phyloP scores from a whole-genome alignment of 495 filamentous ascomycete species.

The Cercophora sp. region DNA sequence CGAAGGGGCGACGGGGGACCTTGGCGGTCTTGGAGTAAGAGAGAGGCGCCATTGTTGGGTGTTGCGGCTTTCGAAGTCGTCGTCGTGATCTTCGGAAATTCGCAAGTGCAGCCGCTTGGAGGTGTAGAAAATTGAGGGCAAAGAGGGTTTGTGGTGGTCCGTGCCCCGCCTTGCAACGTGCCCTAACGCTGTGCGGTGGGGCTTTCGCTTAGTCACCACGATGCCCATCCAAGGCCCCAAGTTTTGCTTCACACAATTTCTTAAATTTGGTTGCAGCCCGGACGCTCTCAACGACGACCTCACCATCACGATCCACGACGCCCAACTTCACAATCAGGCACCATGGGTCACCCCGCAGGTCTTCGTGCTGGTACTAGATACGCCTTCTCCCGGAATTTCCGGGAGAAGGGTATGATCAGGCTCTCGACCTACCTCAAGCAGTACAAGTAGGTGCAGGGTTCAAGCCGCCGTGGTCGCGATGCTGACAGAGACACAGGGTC shows the following conservation, averaged over 20 bases:
- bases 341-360: constrained; percentile 96
- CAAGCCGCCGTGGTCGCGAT: not conserved
- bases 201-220: constrained; percentile 29
- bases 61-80: constrained; percentile 19
- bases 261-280: constrained; percentile 30
- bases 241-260: constrained; percentile 33
- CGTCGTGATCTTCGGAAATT: constrained; percentile 20
- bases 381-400: constrained; percentile 91
- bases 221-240: constrained; percentile 21
- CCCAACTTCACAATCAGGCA: constrained; percentile 37
- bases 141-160: constrained; percentile 39
- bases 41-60: constrained; percentile 47
- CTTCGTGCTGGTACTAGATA: constrained; percentile 92
- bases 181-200: constrained; percentile 25
- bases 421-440: constrained; percentile 86
- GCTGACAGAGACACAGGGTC: constrained; percentile 59
- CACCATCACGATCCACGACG: constrained; percentile 34
- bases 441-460: constrained; percentile 63
- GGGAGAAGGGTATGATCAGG: constrained; percentile 85
- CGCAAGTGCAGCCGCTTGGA: not conserved
- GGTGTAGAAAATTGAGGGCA: constrained; percentile 24
- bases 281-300: constrained; percentile 33
- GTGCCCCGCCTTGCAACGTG: constrained; percentile 23
- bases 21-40: constrained; percentile 99
- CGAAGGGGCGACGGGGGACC: constrained; percentile 83